Percentiles rank a stretch among this genome's conserved stretches.
These are phyloP conservation scores for Penstemon eatonii DNA, from an alignment of 257 asterid genomes.

Conservation along the genomic window DNA sequence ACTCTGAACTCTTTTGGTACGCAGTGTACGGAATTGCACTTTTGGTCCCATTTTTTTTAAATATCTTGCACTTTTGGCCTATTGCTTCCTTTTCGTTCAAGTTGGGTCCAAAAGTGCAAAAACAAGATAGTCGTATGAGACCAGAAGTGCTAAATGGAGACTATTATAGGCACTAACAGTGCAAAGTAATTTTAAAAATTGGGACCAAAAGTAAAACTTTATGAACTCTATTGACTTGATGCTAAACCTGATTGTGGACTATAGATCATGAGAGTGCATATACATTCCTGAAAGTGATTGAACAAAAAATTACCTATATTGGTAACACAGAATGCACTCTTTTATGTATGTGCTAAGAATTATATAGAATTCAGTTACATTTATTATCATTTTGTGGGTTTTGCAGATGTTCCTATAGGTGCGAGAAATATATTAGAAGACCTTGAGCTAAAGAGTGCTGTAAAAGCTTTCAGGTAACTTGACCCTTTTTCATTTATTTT, in stretches of 20 bases:
- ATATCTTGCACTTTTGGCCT: no score
- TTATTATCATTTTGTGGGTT: constrained; percentile 29
- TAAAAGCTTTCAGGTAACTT: constrained; percentile 71
- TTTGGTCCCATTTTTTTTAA: no score
- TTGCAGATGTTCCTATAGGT: constrained; percentile 69
- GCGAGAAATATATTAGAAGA: constrained; percentile 89
- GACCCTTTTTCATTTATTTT: not conserved
- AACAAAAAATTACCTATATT: not conserved
- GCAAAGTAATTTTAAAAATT: no score
- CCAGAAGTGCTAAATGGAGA: no score
- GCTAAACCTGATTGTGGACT: not conserved
- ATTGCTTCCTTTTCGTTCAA: no score
- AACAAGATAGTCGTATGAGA: no score
- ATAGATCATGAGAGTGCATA: not conserved
- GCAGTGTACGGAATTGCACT: no score
- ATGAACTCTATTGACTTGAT: not conserved
- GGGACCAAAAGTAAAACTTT: no score
- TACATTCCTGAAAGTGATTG: not conserved
- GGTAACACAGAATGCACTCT: constrained; percentile 9
- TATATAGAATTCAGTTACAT: constrained; percentile 18
- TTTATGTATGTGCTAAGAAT: constrained; percentile 1
- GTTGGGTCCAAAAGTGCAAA: no score
- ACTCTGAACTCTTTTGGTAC: no score
- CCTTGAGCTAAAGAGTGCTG: constrained; percentile 79
- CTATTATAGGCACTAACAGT: no score